phyloP scores from a whole-genome alignment of 2,329 filamentous ascomycete genomes.

The Emergomyces orientalis region DNA sequence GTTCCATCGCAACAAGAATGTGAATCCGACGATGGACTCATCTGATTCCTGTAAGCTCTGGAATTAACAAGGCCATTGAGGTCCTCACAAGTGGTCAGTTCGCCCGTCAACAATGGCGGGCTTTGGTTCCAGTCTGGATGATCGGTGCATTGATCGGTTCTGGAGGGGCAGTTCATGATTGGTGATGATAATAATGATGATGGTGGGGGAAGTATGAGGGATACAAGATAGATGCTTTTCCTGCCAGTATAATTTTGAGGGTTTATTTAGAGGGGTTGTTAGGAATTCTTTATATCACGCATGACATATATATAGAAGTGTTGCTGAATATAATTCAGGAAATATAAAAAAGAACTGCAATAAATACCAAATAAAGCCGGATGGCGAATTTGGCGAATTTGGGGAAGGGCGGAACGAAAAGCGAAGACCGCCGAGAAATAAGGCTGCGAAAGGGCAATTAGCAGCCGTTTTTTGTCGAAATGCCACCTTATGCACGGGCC shows the following conservation, averaged over 20 bases:
- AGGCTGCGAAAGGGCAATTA: not conserved
- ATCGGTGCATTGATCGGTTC: slow-evolving; percentile 39
- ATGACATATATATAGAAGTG: too few species aligned
- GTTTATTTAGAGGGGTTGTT: too few species aligned
- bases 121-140: slow-evolving; percentile 48
- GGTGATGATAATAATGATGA: not conserved
- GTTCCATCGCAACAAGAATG: not conserved
- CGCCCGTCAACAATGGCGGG: slow-evolving; percentile 41
- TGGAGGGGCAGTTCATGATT: slow-evolving; percentile 47
- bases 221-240: not conserved
- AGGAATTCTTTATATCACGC: too few species aligned
- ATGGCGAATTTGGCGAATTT: not conserved
- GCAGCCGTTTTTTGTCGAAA: not conserved
- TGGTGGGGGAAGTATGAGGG: not conserved
- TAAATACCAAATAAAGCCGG: too few species aligned
- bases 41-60: slow-evolving; percentile 31
- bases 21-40: slow-evolving; percentile 7
- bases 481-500: not conserved
- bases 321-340: too few species aligned
- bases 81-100: slow-evolving; percentile 47
- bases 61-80: slow-evolving; percentile 48
- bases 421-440: not conserved
- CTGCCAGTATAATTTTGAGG: too few species aligned
- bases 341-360: too few species aligned
- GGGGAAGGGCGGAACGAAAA: too few species aligned